Evolutionary conservation across 2,329 filamentous ascomycete species (phyloP), one percentile per base, ranked within the genome.

Genomic region (Rhinocladiella mackenziei): DNA sequence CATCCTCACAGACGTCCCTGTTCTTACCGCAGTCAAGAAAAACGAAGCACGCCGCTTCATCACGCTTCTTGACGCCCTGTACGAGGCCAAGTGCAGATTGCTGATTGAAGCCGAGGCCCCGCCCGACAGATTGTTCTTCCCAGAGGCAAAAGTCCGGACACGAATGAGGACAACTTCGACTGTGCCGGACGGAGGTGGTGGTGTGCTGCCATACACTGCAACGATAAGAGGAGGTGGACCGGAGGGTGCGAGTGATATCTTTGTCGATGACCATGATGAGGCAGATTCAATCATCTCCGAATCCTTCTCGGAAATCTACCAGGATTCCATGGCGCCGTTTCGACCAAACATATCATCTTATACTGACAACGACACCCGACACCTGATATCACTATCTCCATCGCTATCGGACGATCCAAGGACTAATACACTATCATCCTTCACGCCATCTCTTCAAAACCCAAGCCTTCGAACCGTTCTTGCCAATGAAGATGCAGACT

Each of bases 1-100:
- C 49, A 78, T 91, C 59, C 70, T 91, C 34, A 82, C 84, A 54
- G 67, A 80, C 14, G 73, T 91, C 1, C 86, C 86, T 0, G 61
- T 84, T 11, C 68, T 92, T 9, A 81, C 77, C 0, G 62, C 82
- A 2, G 65, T 78, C 1, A 80, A 82, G 62, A 91, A 89, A 64
- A 91, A 89, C 61, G 86, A 91, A 66, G 86, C 86, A 1, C 73
- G 86, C 3, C 76, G 86, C 8, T 81, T 92, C 60, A 91, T 91
- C 59, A 89, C 84, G 0, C 72, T 92, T 1, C 74, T 91, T 1
- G 86, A 92, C 58, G 86, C 86, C 0, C 70, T 88, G 1, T 91
- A 91, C 63, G 86, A 91, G 67, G 82, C 84, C n/a, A 76, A 81
- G 5, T 89, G 86, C 63, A 86, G 86, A 55, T 74, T 91, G 7